phyloP scores from a whole-genome alignment of 2,329 filamentous ascomycete species.

The Capronia coronata region DNA sequence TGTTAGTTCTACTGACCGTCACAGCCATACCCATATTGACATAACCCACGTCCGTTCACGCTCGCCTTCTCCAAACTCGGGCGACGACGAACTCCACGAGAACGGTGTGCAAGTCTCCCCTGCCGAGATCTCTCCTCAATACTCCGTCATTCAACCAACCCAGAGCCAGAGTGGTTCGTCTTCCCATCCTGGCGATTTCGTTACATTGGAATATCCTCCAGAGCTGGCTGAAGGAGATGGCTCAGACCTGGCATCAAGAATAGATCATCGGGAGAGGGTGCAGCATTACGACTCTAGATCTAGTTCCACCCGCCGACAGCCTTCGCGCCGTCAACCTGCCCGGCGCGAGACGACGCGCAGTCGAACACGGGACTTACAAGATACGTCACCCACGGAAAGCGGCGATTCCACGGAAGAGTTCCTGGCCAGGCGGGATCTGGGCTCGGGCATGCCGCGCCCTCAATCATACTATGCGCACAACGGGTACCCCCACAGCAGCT shows the following conservation, averaged over 20 bases:
- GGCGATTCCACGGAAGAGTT: slow-evolving; percentile 62
- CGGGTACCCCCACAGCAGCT: slow-evolving; percentile 38
- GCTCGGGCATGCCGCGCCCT: slow-evolving; percentile 25
- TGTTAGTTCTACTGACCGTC: slow-evolving; percentile 30
- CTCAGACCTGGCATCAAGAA: slow-evolving; percentile 39
- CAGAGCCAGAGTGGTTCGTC: slow-evolving; percentile 27
- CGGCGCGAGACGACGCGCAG: slow-evolving; percentile 40
- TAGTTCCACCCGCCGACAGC: slow-evolving; percentile 37
- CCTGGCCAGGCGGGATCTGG: slow-evolving; percentile 28
- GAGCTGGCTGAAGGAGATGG: slow-evolving; percentile 38
- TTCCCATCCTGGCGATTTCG: slow-evolving; percentile 27
- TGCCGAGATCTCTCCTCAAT: slow-evolving; percentile 26
- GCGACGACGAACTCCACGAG: slow-evolving; percentile 42
- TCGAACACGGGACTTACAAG: slow-evolving; percentile 18
- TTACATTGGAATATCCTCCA: slow-evolving; percentile 36
- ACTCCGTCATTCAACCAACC: slow-evolving; percentile 21
- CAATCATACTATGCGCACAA: slow-evolving; percentile 27
- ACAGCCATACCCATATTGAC: slow-evolving; percentile 41
- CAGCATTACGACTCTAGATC: slow-evolving; percentile 22
- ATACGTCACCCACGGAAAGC: slow-evolving; percentile 46
- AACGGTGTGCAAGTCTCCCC: slow-evolving; percentile 39
- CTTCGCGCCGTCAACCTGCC: slow-evolving; percentile 36
- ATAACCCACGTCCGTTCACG: slow-evolving; percentile 36
- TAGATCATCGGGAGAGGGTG: slow-evolving; percentile 17
- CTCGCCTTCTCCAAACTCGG: slow-evolving; percentile 36